Evolutionary conservation across 768 basidiomycete genomes (phyloP), one percentile per base, ranked within the genome.

Genomic region (Clitopilus passeckerianus): DNA sequence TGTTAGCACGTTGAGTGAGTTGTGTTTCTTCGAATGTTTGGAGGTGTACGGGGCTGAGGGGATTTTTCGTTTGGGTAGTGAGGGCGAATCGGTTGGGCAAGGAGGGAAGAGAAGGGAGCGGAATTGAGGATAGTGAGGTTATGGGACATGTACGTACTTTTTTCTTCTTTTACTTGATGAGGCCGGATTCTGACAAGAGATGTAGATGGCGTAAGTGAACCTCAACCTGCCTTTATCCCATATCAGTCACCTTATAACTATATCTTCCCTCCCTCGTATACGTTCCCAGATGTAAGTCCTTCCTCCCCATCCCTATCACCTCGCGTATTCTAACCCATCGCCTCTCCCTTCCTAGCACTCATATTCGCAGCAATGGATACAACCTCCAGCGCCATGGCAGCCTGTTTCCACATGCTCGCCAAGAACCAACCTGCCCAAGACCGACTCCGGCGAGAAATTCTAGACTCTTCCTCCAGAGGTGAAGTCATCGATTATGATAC

Each of bases 341-440:
- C 12, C 37, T 12, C 3, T 5, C 15, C 15, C 3, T 30, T 7
- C 10, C 61, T 62, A 30, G 70, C 71, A 0, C 61, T 74, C 27
- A 63, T 70, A 18, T 71, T 75, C 24, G 72, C 73, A 0, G 73
- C 65, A 4, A 70, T 67, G 56, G 74, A 76, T 56, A 76, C 74
- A 1, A 75, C 74, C 0, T 71, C 73, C 16, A 68, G 63, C 10
- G 69, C 68, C 1, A 63, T 75, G n/a, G 64, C 68, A 2, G 66
- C 70, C 6, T 68, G 66, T 7, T 57, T 77, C 27, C 59, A 66
- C 41, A 56, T 67, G 1, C 64, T 76, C 10, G 61, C 74, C 1
- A 52, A 60, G 34, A 57, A 66, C 12, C 61, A 34, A 5, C 44
- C 59, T 10, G 57, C 54, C 9, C 65, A 66, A n/a, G 65, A 66